Base-by-base conservation (phyloP, 768 basidiomycete species). In the Podaxis rugospora region DNA sequence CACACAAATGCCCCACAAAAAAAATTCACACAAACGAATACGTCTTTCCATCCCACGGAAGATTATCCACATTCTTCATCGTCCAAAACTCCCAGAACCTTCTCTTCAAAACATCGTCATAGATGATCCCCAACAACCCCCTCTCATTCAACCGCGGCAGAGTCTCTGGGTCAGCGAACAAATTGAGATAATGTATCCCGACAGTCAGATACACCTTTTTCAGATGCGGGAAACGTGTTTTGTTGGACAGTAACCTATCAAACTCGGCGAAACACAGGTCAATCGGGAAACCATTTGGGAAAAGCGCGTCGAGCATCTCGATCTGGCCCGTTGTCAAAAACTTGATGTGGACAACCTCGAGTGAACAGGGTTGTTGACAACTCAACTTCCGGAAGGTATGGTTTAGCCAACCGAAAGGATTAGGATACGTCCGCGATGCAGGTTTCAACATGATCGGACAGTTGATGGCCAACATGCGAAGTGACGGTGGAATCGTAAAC, bases 371-470 rank as follows among this genome's bases (percentile, higher is more conserved):
- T 53, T 59, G 40, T 13, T 49, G 51, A 47, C 46, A 52, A 25
- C 59, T 60, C 10, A 60, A 14, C 23, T 46, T 42, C 5, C 52
- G 52, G 5, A 60, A 40, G 11, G 59, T 60, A 23, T 54, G 52
- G 18, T 16, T 60, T 7, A 60, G 59, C 40, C 42, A 60, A 35
- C 51, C 56, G 9, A 57, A 57, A 1, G 46, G 44, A 23, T 57
- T 57, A 6, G 56, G 46, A 16, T 47, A 57, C 4, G 18, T 54
- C 9, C 59, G 27, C 9, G 59, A 60, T 37, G 51, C 51, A 10
- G 59, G 59, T 37, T 60, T 60, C 11, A 60, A 35, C 28, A 60
- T 60, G 40, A 60, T 36, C 9, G 59, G 59, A 39, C 59, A 60
- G 7, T 60, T 60, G 59, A 60, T 60, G n/a, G 59, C 59, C 14